Percentiles rank a stretch among this genome's conserved stretches.
Evolutionary conservation across 441 rosid species (phyloP).

Genomic region (Monsonia emarginata): DNA sequence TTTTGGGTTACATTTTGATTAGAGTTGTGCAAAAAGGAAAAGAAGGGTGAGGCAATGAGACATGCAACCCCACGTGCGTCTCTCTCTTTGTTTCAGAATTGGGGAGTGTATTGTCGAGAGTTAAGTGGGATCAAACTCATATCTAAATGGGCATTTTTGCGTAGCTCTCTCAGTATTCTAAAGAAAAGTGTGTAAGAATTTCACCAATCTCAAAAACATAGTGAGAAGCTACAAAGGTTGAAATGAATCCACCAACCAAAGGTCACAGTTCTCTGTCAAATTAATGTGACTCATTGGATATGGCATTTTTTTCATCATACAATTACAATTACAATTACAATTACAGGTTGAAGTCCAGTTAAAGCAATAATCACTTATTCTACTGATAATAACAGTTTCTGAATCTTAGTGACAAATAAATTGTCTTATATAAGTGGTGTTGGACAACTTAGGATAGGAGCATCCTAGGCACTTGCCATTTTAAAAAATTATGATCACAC

Average conservation of each 20-base stretch:
- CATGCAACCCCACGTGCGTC: slow-evolving; percentile 37
- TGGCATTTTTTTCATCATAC: background rate
- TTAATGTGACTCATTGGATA: background rate
- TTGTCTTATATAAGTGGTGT: slow-evolving; percentile 12
- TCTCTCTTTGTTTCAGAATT: slow-evolving; percentile 11
- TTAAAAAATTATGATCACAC: slow-evolving; percentile 8
- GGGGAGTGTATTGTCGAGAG: background rate
- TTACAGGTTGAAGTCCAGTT: background rate
- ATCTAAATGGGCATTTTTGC: background rate
- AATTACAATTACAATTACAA: too few relatives aligned
- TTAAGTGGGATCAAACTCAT: slow-evolving; percentile 6
- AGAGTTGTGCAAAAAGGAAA: slow-evolving; percentile 23
- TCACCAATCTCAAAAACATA: background rate
- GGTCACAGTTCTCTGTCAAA: background rate
- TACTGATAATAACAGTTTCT: slow-evolving; percentile 14
- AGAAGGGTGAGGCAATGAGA: slow-evolving; percentile 22
- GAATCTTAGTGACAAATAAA: slow-evolving; percentile 1
- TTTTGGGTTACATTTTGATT: slow-evolving; percentile 13
- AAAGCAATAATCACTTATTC: slow-evolving; percentile 5
- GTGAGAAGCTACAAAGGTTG: background rate
- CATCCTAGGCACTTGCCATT: slow-evolving; percentile 25
- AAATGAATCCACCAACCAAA: slow-evolving; percentile 1
- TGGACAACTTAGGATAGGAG: slow-evolving; percentile 10
- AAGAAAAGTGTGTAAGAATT: background rate
- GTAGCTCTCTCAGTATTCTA: background rate